These are phyloP conservation scores for Somion occarium DNA, from an alignment of 1,284 basidiomycete species.

Conservation along the genomic window DNA sequence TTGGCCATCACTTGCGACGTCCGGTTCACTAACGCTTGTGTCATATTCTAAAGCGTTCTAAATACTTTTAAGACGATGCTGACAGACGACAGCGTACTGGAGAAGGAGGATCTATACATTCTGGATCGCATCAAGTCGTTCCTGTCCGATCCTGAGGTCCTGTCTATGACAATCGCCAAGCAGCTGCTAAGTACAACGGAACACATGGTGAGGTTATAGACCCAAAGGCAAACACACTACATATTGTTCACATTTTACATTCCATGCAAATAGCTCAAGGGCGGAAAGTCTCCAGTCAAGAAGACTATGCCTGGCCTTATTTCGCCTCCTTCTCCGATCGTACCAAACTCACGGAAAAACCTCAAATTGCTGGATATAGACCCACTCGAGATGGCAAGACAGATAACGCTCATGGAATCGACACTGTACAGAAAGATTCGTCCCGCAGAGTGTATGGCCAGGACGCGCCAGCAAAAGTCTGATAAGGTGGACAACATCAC, in stretches of 20 bases:
- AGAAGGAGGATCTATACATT: constrained; percentile 77
- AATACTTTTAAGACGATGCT: constrained; percentile 84
- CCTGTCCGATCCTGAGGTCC: constrained; percentile 59
- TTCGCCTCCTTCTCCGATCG: constrained; percentile 69
- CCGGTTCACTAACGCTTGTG: neutral
- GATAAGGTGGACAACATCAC: constrained; percentile 81
- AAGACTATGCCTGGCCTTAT: constrained; percentile 33
- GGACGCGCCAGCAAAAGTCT: constrained; percentile 69
- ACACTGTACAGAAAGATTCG: constrained; percentile 85
- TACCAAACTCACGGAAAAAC: constrained; percentile 73
- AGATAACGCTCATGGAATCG: constrained; percentile 92
- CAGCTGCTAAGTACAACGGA: constrained; percentile 71
- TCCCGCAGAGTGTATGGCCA: constrained; percentile 86
- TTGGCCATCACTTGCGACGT: neutral
- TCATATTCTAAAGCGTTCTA: constrained; percentile 50
- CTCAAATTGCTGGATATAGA: constrained; percentile 87
- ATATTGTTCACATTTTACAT: constrained; percentile 20
- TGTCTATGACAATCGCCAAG: constrained; percentile 62
- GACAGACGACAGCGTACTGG: constrained; percentile 74
- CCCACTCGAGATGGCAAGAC: constrained; percentile 87
- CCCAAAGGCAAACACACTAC: no score
- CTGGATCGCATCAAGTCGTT: constrained; percentile 78
- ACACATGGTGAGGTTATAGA: constrained; percentile 71
- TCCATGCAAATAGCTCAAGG: constrained; percentile 26
- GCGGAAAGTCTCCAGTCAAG: constrained; percentile 46